Percentiles rank a stretch among this genome's conserved stretches.
phyloP scores from a whole-genome alignment of 2,329 filamentous ascomycete genomes.

The Intubia oerlemansii region DNA sequence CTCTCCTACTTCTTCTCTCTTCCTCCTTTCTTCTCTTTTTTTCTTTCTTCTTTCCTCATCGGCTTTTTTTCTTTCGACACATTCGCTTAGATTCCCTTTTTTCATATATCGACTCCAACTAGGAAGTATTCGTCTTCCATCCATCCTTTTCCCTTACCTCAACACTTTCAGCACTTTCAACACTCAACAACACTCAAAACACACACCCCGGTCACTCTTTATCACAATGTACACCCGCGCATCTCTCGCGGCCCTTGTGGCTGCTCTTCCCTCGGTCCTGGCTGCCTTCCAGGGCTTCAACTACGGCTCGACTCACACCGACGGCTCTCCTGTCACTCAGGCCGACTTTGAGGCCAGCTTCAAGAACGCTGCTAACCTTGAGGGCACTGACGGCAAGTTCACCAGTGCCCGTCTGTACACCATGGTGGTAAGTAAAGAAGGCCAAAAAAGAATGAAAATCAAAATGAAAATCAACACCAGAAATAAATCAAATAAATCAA shows the following conservation, averaged over 20 bases:
- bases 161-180: neutral
- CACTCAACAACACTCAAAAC: neutral
- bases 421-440: slow-evolving; percentile 28
- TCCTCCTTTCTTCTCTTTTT: slow-evolving; percentile 1
- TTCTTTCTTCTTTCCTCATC: neutral
- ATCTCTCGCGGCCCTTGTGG: slow-evolving; percentile 7
- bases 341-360: slow-evolving; percentile 51
- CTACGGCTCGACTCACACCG: slow-evolving; percentile 42
- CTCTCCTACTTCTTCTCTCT: neutral
- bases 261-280: slow-evolving; percentile 11
- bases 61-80: slow-evolving; percentile 1
- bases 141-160: neutral
- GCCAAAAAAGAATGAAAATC: neutral
- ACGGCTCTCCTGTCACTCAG: slow-evolving; percentile 36
- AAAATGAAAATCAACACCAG: too few relatives aligned
- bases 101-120: neutral
- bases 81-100: slow-evolving; percentile 2
- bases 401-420: slow-evolving; percentile 51
- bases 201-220: too few relatives aligned
- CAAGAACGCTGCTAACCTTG: slow-evolving; percentile 39
- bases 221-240: slow-evolving; percentile 1
- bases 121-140: too few relatives aligned
- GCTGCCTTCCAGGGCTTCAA: slow-evolving; percentile 39
- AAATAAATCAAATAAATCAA: too few relatives aligned
- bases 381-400: slow-evolving; percentile 39